Conservation (phyloP, 2,329 filamentous ascomycete species). For the Zopfia rhizophila region DNA sequence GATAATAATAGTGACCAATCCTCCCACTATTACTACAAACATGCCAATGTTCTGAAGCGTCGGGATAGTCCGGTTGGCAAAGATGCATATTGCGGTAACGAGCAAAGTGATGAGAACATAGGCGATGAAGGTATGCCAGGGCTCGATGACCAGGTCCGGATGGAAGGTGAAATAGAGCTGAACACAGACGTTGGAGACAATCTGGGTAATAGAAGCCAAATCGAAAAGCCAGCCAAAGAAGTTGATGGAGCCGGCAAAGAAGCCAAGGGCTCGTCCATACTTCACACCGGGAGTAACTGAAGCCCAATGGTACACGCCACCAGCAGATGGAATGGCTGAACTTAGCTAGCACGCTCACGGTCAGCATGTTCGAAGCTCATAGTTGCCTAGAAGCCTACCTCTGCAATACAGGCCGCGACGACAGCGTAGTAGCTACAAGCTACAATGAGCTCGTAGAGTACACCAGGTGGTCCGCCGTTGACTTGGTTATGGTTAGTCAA, state of each 20-base stretch:
- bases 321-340: slow-evolving; percentile 29
- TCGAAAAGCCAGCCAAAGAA: slow-evolving; percentile 31
- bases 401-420: slow-evolving; percentile 29
- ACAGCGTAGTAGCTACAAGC: slow-evolving; percentile 28
- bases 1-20: slow-evolving; percentile 64
- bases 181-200: slow-evolving; percentile 24
- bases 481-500: slow-evolving; percentile 14
- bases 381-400: no score
- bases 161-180: slow-evolving; percentile 31
- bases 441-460: slow-evolving; percentile 31
- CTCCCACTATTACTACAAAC: slow-evolving; percentile 60
- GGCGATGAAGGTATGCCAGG: slow-evolving; percentile 55
- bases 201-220: slow-evolving; percentile 29
- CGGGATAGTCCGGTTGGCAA: slow-evolving; percentile 63
- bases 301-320: slow-evolving; percentile 30
- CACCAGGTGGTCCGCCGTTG: slow-evolving; percentile 29
- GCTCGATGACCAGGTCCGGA: slow-evolving; percentile 24
- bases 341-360: no score
- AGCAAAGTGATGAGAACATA: slow-evolving; percentile 57
- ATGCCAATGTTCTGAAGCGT: slow-evolving; percentile 64
- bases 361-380: no score
- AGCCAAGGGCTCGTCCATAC: slow-evolving; percentile 27
- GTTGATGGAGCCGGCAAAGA: slow-evolving; percentile 30
- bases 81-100: slow-evolving; percentile 53
- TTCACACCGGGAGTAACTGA: slow-evolving; percentile 26